Percentiles rank a stretch among this genome's conserved stretches.
Evolutionary conservation across 2,329 filamentous ascomycete genomes (phyloP).

Genomic region (Hymenoscyphus fraxineus): DNA sequence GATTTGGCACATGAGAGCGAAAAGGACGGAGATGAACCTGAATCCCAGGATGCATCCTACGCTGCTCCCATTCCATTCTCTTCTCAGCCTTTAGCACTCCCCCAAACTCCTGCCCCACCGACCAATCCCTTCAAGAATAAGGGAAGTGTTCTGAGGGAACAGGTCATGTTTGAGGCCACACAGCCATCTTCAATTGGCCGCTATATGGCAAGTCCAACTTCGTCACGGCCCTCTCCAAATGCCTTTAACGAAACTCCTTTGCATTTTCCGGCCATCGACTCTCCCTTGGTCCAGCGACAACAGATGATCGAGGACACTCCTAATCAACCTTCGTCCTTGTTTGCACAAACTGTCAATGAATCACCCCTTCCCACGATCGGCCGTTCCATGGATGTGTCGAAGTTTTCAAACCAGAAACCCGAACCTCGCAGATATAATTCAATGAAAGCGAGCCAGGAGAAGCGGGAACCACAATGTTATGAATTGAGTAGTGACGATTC

Average conservation of each 20-base stretch:
- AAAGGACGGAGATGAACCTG: constrained; percentile 10
- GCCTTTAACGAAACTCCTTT: constrained; percentile 19
- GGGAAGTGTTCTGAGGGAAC: constrained; percentile 30
- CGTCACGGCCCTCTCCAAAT: constrained; percentile 32
- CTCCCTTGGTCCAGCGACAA: constrained; percentile 19
- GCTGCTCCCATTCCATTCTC: constrained; percentile 4
- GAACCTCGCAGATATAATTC: constrained; percentile 29
- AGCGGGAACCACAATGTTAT: constrained; percentile 11
- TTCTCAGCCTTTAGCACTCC: not conserved
- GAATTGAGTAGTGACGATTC: constrained; percentile 23
- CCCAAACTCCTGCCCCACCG: constrained; percentile 29
- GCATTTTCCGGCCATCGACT: constrained; percentile 8
- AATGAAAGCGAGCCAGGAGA: constrained; percentile 32
- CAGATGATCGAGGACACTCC: constrained; percentile 10
- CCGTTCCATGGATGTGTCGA: not conserved
- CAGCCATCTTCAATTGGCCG: constrained; percentile 31
- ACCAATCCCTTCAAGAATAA: constrained; percentile 32
- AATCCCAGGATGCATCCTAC: constrained; percentile 27
- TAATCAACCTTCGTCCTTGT: constrained; percentile 17
- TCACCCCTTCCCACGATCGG: not conserved
- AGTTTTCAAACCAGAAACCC: constrained; percentile 3
- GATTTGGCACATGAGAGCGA: constrained; percentile 13
- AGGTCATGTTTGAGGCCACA: constrained; percentile 32
- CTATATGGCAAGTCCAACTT: constrained; percentile 26
- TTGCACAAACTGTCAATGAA: constrained; percentile 13